phyloP scores from a whole-genome alignment of 768 basidiomycete species.

The Brasilioporus rufonigricans region DNA sequence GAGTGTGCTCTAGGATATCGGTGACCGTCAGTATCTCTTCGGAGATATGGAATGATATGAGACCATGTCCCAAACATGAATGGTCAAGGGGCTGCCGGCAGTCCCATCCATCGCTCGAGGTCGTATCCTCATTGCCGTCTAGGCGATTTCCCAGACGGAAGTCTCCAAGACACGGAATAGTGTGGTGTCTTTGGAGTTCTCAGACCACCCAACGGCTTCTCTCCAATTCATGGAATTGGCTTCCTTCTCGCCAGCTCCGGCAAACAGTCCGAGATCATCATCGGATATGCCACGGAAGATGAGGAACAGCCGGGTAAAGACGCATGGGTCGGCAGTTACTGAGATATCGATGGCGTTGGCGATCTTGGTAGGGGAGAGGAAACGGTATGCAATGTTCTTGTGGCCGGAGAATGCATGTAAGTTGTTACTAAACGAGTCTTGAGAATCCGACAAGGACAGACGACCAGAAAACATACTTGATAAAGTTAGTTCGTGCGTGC shows the following conservation, averaged over 20 bases:
- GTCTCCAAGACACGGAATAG: constrained; percentile 80
- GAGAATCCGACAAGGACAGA: constrained; percentile 1
- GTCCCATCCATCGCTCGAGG: constrained; percentile 8
- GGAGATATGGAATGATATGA: constrained; percentile 9
- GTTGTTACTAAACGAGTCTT: constrained; percentile 55
- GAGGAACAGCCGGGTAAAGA: constrained; percentile 82
- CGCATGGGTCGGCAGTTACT: constrained; percentile 75
- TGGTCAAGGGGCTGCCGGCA: constrained; percentile 19
- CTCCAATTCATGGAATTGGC: constrained; percentile 81
- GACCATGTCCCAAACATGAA: constrained; percentile 8
- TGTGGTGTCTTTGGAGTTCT: constrained; percentile 70
- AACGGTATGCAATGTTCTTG: constrained; percentile 89
- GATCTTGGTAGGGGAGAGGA: constrained; percentile 74
- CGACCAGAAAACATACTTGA: constrained; percentile 53
- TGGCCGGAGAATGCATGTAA: constrained; percentile 69
- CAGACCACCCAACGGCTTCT: constrained; percentile 76
- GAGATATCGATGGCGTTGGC: constrained; percentile 86
- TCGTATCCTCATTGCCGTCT: constrained; percentile 6
- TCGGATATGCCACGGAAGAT: constrained; percentile 82
- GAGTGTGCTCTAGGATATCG: constrained; percentile 29
- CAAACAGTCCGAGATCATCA: constrained; percentile 73
- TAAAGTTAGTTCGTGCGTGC: constrained; percentile 77
- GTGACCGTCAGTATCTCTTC: constrained; percentile 6
- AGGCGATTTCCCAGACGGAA: constrained; percentile 71
- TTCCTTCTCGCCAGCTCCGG: constrained; percentile 82